Base-by-base conservation (phyloP, 352 stramenopile genomes). In the Phytopythium aichiense region DNA sequence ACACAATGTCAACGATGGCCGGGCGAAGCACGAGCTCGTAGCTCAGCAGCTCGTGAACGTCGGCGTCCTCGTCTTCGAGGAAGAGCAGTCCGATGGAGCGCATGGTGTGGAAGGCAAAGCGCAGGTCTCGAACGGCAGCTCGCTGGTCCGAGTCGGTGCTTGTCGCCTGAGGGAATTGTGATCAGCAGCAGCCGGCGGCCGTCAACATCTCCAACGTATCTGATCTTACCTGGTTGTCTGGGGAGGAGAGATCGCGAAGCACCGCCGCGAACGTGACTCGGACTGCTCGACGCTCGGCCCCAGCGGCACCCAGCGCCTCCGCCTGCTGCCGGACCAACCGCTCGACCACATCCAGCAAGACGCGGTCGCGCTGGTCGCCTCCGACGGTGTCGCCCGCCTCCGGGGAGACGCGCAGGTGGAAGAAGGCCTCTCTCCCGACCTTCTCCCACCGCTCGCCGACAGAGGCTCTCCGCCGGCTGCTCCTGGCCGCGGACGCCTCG, bases 11-110 rank as follows among this genome's bases (percentile, higher is more conserved):
- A 16, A 84, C 52, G 43, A 92, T 61, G 28, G 70, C 71, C 31
- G 83, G 80, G 16, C 67, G 72, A 20, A 92, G 65, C 6, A 57
- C 64, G 20, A 69, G 66, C 40, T 82, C 67, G 51, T 78, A 84
- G 28, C 61, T 89, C 30, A 89, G 62, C 28, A 92, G 55, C n/a
- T 82, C 52, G 61, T 92, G 74, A 7, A 64, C 60, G 67, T 92
- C 83, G 0, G 66, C 58, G 31, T 71, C 67, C 23, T 71, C 56
- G 46, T 92, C 72, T 69, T 88, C 74, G 33, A 92, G 67, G 43
- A 76, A 84, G 25, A 92, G 58, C 15, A 92, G 61, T 0, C 83
- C 83, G 20, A 66, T 56, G 16, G 48, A 72, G 40, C 76, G 68
- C 46, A 92, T 49, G 25, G 50, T 72, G 20, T 65, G 63, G 35